phyloP scores from a whole-genome alignment of 345 rosid species.

The Psidium friedrichsthalianum region DNA sequence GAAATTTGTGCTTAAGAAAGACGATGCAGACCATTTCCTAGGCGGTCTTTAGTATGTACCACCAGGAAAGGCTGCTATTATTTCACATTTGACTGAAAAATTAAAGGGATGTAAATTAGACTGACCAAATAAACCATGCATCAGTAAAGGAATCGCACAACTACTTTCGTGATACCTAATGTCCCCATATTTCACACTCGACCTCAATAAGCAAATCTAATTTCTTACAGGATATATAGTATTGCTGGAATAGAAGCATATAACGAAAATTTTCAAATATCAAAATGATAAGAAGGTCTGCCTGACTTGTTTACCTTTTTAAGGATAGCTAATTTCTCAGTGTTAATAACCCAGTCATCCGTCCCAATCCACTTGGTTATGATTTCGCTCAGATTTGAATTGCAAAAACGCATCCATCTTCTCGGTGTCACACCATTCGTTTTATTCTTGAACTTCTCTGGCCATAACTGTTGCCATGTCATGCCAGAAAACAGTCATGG shows the following conservation, averaged over 20 bases:
- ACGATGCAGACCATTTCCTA: not conserved
- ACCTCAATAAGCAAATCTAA: not conserved
- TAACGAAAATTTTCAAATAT: not conserved
- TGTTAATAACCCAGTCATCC: conserved; percentile 32
- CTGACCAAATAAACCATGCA: not conserved
- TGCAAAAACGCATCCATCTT: conserved; percentile 46
- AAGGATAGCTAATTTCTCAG: conserved; percentile 22
- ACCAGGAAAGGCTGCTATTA: not conserved
- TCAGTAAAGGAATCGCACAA: not conserved
- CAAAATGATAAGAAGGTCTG: not conserved
- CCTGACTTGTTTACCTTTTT: conserved; percentile 8
- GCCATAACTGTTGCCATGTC: conserved; percentile 29
- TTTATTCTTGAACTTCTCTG: conserved; percentile 45
- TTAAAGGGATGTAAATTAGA: not conserved
- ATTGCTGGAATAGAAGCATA: not conserved
- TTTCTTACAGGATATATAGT: not conserved
- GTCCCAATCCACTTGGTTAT: conserved; percentile 39
- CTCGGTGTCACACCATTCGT: conserved; percentile 51
- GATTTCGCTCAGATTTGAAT: conserved; percentile 29
- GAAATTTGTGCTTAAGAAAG: not conserved
- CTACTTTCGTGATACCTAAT: not conserved
- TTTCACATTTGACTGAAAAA: not conserved
- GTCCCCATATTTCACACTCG: not conserved
- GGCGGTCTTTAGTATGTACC: not conserved
- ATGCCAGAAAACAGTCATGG: not conserved